Base-by-base conservation (phyloP, 257 asterid species). In the Capsicum rhomboideum region DNA sequence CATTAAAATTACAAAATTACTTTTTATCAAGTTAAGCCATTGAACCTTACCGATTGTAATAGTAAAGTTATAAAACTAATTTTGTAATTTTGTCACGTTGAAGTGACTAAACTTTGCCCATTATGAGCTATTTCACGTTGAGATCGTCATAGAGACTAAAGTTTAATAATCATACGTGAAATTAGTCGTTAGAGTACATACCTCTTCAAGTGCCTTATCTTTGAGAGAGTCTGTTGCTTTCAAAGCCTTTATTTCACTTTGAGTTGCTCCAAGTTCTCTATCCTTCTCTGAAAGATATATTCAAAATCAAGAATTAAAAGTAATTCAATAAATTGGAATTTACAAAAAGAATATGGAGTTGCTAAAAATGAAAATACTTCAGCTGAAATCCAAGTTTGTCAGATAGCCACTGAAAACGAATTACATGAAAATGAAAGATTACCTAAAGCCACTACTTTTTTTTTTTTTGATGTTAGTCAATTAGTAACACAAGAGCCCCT, bases 191-290 rank as follows among this genome's bases (percentile, higher is more conserved):
- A 31, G 37, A 55, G 52, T 92, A n/a, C n/a, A n/a, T n/a, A 93
- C 98, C 98, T 94, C 97, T 87, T 92, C 94, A 14, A 92, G 85
- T 40, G 99, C 97, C 87, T 91, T 93, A 75, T 94, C 94, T 90
- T 94, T 96, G 58, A 91, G 88, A 46, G 82, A 87, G 56, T 92
- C 94, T 46, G 94, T 90, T 82, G 94, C 93, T 90, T 81, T 90
- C 82, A 91, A 79, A 28, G 93, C 97, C 85, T 92, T 95, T 67
- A 90, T 94, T 88, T 94, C 99, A 85, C 84, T 89, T 52, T 89
- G 97, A 84, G 97, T 93, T 44, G 85, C 90, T 80, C 87, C 94
- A 64, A 94, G 83, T 77, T 90, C 90, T 85, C 90, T 87, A 53
- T 94, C 94, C 88, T 91, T 92, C 83, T 91, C 99, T 96, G 95